phyloP scores from a whole-genome alignment of 805 yeast genomes.

The Ogataea degrootiae region DNA sequence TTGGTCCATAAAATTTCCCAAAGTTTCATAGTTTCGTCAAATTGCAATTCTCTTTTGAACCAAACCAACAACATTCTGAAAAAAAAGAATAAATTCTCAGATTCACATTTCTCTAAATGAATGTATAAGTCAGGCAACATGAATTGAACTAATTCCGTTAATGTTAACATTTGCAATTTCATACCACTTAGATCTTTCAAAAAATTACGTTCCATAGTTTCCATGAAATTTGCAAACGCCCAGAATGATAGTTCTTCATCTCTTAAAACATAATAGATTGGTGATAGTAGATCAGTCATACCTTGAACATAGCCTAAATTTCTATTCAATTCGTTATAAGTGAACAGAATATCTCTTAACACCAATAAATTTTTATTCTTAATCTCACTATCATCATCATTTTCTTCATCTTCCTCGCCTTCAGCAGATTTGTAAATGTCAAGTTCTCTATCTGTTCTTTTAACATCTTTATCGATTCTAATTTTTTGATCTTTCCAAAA shows the following conservation, averaged over 20 bases:
- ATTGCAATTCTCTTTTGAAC: constrained; percentile 87
- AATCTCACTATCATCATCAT: constrained; percentile 57
- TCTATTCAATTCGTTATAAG: constrained; percentile 79
- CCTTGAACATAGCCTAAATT: constrained; percentile 97
- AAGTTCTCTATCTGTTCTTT: constrained; percentile 80
- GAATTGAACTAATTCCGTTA: constrained; percentile 82
- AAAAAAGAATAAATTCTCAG: constrained; percentile 86
- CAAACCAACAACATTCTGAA: constrained; percentile 93
- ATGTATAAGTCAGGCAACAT: constrained; percentile 81
- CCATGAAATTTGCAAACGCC: constrained; percentile 87
- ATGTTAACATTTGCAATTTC: constrained; percentile 77
- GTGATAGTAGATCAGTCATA: constrained; percentile 90
- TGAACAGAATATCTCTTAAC: constrained; percentile 72
- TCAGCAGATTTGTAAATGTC: constrained; percentile 46
- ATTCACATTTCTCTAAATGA: constrained; percentile 83
- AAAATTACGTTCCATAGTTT: constrained; percentile 91
- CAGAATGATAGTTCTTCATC: constrained; percentile 84
- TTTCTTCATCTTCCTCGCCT: constrained; percentile 33
- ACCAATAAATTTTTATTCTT: constrained; percentile 68
- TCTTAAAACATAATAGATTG: constrained; percentile 58
- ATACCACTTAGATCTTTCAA: constrained; percentile 90
- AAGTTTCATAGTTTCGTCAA: constrained; percentile 69
- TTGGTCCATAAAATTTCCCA: constrained; percentile 96
- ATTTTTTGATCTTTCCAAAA: constrained; percentile 88
- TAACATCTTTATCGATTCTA: constrained; percentile 90